phyloP scores from a whole-genome alignment of 1,284 basidiomycete species.

The Dichomitus squalens region DNA sequence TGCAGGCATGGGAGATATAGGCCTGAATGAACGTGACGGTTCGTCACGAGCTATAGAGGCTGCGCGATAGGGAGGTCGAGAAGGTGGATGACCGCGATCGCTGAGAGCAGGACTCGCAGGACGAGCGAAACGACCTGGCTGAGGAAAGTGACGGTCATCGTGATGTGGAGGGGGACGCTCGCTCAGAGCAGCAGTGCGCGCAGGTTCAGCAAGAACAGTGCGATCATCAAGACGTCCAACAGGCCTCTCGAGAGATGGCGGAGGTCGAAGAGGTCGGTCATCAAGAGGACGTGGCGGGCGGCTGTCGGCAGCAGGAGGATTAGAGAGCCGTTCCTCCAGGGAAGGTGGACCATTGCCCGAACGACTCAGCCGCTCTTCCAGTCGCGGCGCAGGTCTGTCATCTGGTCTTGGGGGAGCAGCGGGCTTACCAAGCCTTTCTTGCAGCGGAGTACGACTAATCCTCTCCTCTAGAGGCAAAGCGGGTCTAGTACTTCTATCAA shows the following conservation, averaged over 20 bases:
- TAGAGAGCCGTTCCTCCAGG: constrained; percentile 30
- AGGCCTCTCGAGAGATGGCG: constrained; percentile 20
- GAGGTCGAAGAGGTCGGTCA: constrained; percentile 22
- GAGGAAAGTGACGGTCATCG: constrained; percentile 28
- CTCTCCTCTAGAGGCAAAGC: constrained; percentile 32
- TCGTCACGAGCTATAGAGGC: constrained; percentile 32
- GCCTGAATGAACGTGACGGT: constrained; percentile 27
- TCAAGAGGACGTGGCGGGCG: constrained; percentile 20
- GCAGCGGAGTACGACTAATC: constrained; percentile 29
- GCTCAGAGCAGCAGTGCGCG: constrained; percentile 15
- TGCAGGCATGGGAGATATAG: constrained; percentile 19
- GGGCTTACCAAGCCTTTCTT: constrained; percentile 30
- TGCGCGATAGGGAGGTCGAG: constrained; percentile 24
- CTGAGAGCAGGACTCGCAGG: constrained; percentile 18
- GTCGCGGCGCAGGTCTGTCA: constrained; percentile 17
- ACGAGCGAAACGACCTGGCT: constrained; percentile 24
- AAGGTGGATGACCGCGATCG: constrained; percentile 22
- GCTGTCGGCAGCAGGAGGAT: constrained; percentile 19
- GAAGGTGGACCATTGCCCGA: constrained; percentile 17
- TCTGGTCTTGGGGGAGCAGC: constrained; percentile 18
- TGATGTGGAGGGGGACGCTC: constrained; percentile 13
- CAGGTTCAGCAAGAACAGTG: constrained; percentile 22
- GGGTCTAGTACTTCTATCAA: constrained; percentile 22
- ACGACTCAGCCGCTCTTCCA: constrained; percentile 25
- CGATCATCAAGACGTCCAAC: constrained; percentile 26